Evolutionary conservation across 148 eudicot species (phyloP), one percentile per base, ranked within the genome.

Genomic region (Cornus florida): DNA sequence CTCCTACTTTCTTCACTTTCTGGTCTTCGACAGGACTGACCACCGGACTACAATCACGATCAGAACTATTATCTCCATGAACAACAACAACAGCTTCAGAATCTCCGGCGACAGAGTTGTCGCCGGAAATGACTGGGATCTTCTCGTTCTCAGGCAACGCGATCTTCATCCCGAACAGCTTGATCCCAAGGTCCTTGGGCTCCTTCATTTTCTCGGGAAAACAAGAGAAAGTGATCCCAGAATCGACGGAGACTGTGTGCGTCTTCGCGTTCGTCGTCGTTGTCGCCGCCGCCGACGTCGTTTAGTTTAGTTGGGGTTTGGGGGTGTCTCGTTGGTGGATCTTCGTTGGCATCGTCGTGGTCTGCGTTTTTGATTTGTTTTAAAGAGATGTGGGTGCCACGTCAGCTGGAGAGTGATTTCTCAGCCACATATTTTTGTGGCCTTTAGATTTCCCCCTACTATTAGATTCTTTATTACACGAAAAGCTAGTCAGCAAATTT

Each of bases 161-260:
- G 70, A 95, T 93, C 81, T 87, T 88, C 76, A 85, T 88, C 41
- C 99, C 99, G 43, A 95, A 95, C 73, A 95, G 84, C 84, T 88
- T 95, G 79, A 95, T 83, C 59, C 93, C 92, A 22, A 94, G 89
- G 75, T 91, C 93, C 46, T 74, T 80, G 28, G 75, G 65, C 33
- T 76, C 88, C 84, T 79, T 70, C 90, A 88, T 86, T 43, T 84
- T 81, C 5, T 20, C 66, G 9, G 19, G 66, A 62, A 19, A 62
- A 62, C 22, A 8, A 17, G 23, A 62, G 23, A 62, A 62, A 62
- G 24, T 62, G 66, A 4, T 3, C 66, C 66, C 66, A 62, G 20
- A 19, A 62, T 1, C 17, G 66, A 62, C 66, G 23, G 23, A 17
- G 23, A 62, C 24, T 57, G 48, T 28, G 32, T 19, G 10, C 14